phyloP scores from a whole-genome alignment of 2,329 filamentous ascomycete species.

The Ophiocordyceps camponoti-saundersi region DNA sequence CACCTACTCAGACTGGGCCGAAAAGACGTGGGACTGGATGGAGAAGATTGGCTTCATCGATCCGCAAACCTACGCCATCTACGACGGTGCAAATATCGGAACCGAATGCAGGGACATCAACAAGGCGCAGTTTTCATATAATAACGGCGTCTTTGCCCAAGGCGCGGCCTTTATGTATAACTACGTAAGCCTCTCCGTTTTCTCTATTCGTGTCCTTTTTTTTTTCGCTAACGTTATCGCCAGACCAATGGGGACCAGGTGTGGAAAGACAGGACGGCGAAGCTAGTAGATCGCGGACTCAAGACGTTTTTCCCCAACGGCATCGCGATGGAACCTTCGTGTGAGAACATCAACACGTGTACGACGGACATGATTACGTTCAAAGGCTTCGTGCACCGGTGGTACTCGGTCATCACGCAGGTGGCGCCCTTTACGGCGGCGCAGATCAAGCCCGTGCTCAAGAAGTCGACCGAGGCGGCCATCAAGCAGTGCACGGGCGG shows the following conservation, averaged over 20 bases:
- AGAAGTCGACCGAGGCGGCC: slow-evolving; percentile 39
- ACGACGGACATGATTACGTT: slow-evolving; percentile 56
- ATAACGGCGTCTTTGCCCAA: slow-evolving; percentile 42
- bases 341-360: slow-evolving; percentile 43
- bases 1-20: slow-evolving; percentile 47
- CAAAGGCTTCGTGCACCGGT: slow-evolving; percentile 53
- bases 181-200: slow-evolving; percentile 21
- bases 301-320: slow-evolving; percentile 37
- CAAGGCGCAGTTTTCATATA: slow-evolving; percentile 50
- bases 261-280: slow-evolving; percentile 40
- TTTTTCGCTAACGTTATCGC: too few relatives aligned
- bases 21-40: slow-evolving; percentile 46
- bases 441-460: slow-evolving; percentile 40
- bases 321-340: slow-evolving; percentile 49
- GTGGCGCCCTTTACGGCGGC: slow-evolving; percentile 40
- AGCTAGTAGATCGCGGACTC: slow-evolving; percentile 32
- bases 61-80: slow-evolving; percentile 40
- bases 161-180: slow-evolving; percentile 57
- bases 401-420: slow-evolving; percentile 43
- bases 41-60: slow-evolving; percentile 38
- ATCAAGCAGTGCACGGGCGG: slow-evolving; percentile 46
- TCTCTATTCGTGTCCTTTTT: slow-evolving; percentile 18
- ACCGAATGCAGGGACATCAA: slow-evolving; percentile 44
- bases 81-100: slow-evolving; percentile 42
- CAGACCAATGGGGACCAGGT: slow-evolving; percentile 31